phyloP scores from a whole-genome alignment of 176 grass and related monocot genomes.

The Poa pratensis region DNA sequence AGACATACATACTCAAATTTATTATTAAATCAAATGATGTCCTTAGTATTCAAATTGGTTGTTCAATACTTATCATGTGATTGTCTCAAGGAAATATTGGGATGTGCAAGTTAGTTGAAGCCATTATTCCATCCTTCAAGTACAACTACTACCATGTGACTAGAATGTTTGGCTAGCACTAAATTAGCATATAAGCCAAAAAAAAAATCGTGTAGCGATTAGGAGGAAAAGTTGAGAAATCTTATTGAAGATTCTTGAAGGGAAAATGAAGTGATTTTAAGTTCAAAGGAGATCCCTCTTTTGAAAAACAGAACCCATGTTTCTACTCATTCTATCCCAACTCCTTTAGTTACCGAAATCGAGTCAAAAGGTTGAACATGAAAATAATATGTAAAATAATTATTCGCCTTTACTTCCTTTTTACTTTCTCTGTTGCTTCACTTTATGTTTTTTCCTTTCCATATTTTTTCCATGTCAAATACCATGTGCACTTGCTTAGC shows the following conservation, averaged over 20 bases:
- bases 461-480: not conserved
- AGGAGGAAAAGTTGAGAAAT: not conserved
- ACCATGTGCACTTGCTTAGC: not conserved
- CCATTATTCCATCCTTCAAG: constrained; percentile 38
- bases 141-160: not conserved
- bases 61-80: not conserved
- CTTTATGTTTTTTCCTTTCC: not conserved
- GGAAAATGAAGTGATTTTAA: constrained; percentile 40
- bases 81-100: not conserved
- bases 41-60: not conserved
- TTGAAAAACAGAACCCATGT: not conserved
- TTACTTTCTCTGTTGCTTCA: not conserved
- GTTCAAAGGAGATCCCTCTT: not conserved
- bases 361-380: not conserved
- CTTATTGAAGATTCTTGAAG: constrained; percentile 33
- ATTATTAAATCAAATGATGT: not conserved
- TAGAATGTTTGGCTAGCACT: constrained; percentile 13
- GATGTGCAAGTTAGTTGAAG: constrained; percentile 9
- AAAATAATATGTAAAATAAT: not conserved
- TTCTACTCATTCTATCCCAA: not conserved
- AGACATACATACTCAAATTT: not conserved
- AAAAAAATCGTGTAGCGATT: too few species aligned
- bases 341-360: not conserved
- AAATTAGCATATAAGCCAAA: constrained; percentile 29
- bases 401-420: constrained; percentile 7